These are phyloP conservation scores for Saraca asoca DNA, from an alignment of 331 rosid species.

Conservation along the genomic window DNA sequence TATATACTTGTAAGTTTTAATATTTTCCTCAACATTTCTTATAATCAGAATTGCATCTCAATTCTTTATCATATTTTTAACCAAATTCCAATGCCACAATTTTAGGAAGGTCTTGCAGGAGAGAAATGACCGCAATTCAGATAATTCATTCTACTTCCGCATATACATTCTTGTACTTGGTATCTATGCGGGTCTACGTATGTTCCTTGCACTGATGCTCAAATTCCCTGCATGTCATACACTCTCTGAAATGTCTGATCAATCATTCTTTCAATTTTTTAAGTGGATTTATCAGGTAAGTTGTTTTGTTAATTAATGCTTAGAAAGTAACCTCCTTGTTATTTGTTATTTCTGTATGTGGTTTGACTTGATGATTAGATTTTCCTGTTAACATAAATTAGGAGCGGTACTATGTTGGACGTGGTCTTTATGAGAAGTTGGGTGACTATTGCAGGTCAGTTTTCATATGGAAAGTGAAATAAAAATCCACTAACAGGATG, in stretches of 20 bases:
- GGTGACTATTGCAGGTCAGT: conserved; percentile 87
- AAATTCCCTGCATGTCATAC: conserved; percentile 85
- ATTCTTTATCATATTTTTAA: not conserved
- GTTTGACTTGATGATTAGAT: conserved; percentile 31
- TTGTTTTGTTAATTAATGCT: conserved; percentile 16
- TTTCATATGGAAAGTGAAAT: conserved; percentile 18
- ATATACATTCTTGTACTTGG: conserved; percentile 84
- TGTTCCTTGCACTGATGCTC: conserved; percentile 62
- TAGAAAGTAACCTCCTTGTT: conserved; percentile 6
- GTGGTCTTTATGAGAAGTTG: conserved; percentile 86
- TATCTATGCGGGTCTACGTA: conserved; percentile 72
- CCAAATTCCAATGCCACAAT: conserved; percentile 25
- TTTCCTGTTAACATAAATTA: conserved; percentile 44
- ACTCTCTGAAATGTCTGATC: conserved; percentile 89
- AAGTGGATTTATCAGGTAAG: conserved; percentile 95
- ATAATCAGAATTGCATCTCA: conserved; percentile 15
- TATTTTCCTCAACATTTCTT: conserved; percentile 21
- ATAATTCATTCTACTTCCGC: conserved; percentile 82
- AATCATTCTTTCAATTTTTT: conserved; percentile 88
- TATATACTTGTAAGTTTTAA: conserved; percentile 69
- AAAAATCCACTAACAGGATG: conserved; percentile 5
- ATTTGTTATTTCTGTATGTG: conserved; percentile 20
- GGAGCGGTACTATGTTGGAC: conserved; percentile 96
- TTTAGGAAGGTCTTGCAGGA: conserved; percentile 95
- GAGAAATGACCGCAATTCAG: conserved; percentile 60